Evolutionary conservation across 768 basidiomycete genomes (phyloP), one percentile per base, ranked within the genome.

Genomic region (Tulasnella sp.): DNA sequence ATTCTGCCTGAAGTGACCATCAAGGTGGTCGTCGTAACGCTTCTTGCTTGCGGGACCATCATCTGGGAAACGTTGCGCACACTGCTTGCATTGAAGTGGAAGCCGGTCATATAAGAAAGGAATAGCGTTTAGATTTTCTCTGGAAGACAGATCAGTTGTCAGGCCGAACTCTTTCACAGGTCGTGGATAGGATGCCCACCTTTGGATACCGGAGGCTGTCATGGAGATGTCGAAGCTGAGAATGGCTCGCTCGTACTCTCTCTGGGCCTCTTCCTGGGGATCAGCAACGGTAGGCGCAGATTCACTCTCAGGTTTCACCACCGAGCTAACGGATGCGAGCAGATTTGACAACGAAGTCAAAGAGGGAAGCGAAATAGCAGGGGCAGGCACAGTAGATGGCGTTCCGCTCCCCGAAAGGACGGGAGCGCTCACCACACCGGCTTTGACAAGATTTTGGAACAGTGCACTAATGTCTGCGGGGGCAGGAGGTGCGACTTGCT

Each of bases 1-100:
- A 84, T 98, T 99, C 85, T 97, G 93, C 85, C 92, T 90, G 87
- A 98, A 98, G 86, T 99, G 97, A 93, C 95, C 94, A 85, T 99
- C 97, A 83, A 99, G 89, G 85, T 99, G 98, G 80, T 92, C 91
- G 83, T 97, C 91, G 89, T 96, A 89, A 54, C 87, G 88, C 85
- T 91, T 93, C 87, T 93, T 95, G 81, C 94, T 96, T 77, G 88
- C 58, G 31, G 42, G 83, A 40, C 87, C 84, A 42, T 90, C 91
- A 83, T 95, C 94, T 74, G 93, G 87, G 86, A 97, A 97, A 69
- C 97, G 93, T 78, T 94, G 87, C 24, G 94, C 95, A 87, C 97
- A 99, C 84, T 98, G 97, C 86, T 93, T 96, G 89, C 97, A 99
- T 86, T 96, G 93, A 46, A 91, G 87, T 34, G 92, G 89, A 50